Conservation (phyloP, 306 rosid genomes). For the Elaeagnus macrophylla region DNA sequence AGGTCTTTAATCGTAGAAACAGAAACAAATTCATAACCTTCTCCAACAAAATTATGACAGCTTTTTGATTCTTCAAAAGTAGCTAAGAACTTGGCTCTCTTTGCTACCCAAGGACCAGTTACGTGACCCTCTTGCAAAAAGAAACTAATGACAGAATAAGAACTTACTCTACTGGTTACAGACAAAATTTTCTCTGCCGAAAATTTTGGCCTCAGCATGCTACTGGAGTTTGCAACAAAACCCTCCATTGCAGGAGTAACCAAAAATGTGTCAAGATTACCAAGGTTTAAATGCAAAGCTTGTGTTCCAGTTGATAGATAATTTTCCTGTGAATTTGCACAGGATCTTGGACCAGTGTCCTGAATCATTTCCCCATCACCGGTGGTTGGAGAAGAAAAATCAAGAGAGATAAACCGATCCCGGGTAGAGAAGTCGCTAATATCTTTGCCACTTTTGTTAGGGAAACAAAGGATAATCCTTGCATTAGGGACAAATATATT, state of each 20-base stretch:
- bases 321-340: slow-evolving; percentile 43
- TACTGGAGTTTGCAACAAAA: slow-evolving; percentile 24
- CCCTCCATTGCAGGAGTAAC: slow-evolving; percentile 32
- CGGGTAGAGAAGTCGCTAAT: slow-evolving; percentile 36
- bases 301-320: slow-evolving; percentile 35
- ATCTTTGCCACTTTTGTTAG: slow-evolving; percentile 39
- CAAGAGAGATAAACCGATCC: slow-evolving; percentile 71
- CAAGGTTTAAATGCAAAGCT: slow-evolving; percentile 51
- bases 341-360: slow-evolving; percentile 28
- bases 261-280: slow-evolving; percentile 51
- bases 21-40: slow-evolving; percentile 66
- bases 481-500: slow-evolving; percentile 59
- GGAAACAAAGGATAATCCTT: slow-evolving; percentile 76
- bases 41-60: slow-evolving; percentile 42
- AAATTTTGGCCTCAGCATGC: slow-evolving; percentile 32
- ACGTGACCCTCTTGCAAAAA: slow-evolving; percentile 74
- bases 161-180: slow-evolving; percentile 30
- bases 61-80: slow-evolving; percentile 53
- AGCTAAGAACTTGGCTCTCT: slow-evolving; percentile 69
- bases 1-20: slow-evolving; percentile 58
- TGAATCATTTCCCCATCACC: slow-evolving; percentile 23
- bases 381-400: slow-evolving; percentile 44
- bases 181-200: slow-evolving; percentile 53
- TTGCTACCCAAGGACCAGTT: slow-evolving; percentile 89
- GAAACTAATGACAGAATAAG: slow-evolving; percentile 47